A percentile compares a stretch with the other conserved stretches of the same genome.
Conservation (phyloP, 192 early-diverging fungal genomes). For the Jimgerdemannia lactiflua region DNA sequence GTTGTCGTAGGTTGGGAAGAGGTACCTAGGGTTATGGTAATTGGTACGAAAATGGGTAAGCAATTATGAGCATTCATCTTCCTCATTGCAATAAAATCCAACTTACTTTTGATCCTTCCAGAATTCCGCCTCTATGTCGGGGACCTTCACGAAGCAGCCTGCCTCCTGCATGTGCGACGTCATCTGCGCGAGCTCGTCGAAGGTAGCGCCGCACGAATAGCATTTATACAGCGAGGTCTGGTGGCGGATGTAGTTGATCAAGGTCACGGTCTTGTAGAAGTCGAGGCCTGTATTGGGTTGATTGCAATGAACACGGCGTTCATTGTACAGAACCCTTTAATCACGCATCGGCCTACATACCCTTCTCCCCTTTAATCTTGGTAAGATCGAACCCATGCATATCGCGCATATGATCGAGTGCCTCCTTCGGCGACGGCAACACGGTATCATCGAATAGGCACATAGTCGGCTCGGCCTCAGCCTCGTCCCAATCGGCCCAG, state of each 20-base stretch:
- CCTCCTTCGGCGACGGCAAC: conserved; percentile 54
- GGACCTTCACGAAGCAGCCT: conserved; percentile 50
- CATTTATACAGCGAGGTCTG: conserved; percentile 61
- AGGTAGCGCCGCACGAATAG: conserved; percentile 60
- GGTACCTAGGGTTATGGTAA: conserved; percentile 27
- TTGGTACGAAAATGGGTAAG: too few species aligned
- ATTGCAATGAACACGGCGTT: too few species aligned
- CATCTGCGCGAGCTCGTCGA: conserved; percentile 46
- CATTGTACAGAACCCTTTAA: too few species aligned
- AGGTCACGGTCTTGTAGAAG: conserved; percentile 79
- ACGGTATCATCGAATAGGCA: conserved; percentile 81
- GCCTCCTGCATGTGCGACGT: conserved; percentile 60
- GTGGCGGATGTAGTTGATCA: conserved; percentile 86
- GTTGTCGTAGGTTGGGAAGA: conserved; percentile 80
- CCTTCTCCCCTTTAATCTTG: conserved; percentile 38
- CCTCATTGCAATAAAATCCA: neutral
- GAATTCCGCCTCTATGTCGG: conserved; percentile 47
- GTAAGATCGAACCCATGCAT: conserved; percentile 78
- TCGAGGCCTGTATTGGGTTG: conserved; percentile 46
- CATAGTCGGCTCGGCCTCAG: conserved; percentile 59
- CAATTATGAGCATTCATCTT: too few species aligned
- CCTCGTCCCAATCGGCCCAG: conserved; percentile 85
- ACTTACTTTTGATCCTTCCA: conserved; percentile 74
- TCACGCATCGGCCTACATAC: neutral
- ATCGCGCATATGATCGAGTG: conserved; percentile 70